phyloP scores from a whole-genome alignment of 805 yeast genomes.

The Candida orba region DNA sequence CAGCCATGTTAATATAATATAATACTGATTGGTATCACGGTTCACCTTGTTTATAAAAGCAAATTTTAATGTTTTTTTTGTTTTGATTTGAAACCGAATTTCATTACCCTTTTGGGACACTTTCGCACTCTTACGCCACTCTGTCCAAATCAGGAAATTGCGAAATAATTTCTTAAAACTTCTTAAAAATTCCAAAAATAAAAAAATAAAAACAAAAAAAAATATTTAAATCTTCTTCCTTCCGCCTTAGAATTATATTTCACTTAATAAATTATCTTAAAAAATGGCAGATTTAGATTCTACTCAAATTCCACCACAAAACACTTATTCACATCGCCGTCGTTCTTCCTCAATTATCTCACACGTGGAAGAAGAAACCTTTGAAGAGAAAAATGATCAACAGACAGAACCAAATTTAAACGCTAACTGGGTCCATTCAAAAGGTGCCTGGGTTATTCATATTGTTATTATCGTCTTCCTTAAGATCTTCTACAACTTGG shows the following conservation, averaged over 20 bases:
- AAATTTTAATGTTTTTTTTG: neutral
- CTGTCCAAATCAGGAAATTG: too few species aligned
- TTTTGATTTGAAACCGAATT: neutral
- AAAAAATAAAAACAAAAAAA: too few species aligned
- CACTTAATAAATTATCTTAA: neutral
- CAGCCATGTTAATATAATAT: neutral
- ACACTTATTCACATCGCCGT: conserved; percentile 36
- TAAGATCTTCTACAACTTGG: conserved; percentile 67
- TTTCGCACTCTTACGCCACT: too few species aligned
- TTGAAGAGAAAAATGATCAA: conserved; percentile 90
- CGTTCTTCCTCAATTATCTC: conserved; percentile 87
- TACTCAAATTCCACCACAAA: conserved; percentile 14
- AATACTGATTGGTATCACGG: neutral
- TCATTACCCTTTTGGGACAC: too few species aligned
- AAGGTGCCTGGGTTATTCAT: conserved; percentile 96
- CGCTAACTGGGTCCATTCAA: conserved; percentile 93
- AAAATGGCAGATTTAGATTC: conserved; percentile 3
- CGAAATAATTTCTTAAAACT: too few species aligned
- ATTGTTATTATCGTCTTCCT: conserved; percentile 71
- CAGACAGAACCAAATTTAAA: conserved; percentile 82
- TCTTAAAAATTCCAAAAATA: too few species aligned
- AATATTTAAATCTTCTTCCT: too few species aligned
- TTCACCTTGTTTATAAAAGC: neutral
- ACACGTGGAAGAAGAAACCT: conserved; percentile 87
- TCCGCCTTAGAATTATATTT: too few species aligned